These are phyloP conservation scores for Aureobasidium sp. DNA, from an alignment of 2,329 filamentous ascomycete genomes.

Conservation along the genomic window DNA sequence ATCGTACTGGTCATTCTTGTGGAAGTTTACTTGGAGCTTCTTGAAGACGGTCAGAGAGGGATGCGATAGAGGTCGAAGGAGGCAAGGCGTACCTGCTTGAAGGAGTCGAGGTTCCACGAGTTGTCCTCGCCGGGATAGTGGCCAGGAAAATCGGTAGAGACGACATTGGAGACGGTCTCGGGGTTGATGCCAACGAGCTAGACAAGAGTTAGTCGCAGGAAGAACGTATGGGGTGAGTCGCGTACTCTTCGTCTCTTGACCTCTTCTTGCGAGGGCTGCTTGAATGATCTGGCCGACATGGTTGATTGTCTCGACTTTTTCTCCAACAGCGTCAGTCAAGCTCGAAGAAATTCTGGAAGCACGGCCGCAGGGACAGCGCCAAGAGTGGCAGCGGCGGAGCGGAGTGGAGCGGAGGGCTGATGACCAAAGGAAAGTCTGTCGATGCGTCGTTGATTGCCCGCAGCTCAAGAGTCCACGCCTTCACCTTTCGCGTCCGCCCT, in stretches of 20 bases:
- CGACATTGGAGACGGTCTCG: conserved; percentile 84
- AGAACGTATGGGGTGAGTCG: neutral
- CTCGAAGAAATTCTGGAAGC: conserved; percentile 10
- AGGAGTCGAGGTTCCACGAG: conserved; percentile 68
- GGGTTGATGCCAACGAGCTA: conserved; percentile 75
- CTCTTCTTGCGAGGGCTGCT: conserved; percentile 40
- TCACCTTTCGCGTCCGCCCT: neutral
- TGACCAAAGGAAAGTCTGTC: conserved; percentile 6
- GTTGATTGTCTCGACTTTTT: conserved; percentile 1
- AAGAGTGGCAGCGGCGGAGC: neutral
- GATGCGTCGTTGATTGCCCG: conserved; percentile 8
- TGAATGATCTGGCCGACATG: conserved; percentile 14
- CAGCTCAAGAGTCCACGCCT: neutral
- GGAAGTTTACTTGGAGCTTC: conserved; percentile 69
- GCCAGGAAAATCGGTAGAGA: conserved; percentile 85
- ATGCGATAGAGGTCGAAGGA: neutral
- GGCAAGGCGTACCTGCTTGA: conserved; percentile 47
- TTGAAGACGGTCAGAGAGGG: conserved; percentile 27
- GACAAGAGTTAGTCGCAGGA: neutral
- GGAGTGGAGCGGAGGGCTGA: neutral
- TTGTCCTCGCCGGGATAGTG: conserved; percentile 86
- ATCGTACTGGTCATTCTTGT: conserved; percentile 71
- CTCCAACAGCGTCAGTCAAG: neutral
- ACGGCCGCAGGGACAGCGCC: neutral
- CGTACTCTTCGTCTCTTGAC: conserved; percentile 48